phyloP scores from a whole-genome alignment of 768 basidiomycete genomes.

The Collybia mongolica region DNA sequence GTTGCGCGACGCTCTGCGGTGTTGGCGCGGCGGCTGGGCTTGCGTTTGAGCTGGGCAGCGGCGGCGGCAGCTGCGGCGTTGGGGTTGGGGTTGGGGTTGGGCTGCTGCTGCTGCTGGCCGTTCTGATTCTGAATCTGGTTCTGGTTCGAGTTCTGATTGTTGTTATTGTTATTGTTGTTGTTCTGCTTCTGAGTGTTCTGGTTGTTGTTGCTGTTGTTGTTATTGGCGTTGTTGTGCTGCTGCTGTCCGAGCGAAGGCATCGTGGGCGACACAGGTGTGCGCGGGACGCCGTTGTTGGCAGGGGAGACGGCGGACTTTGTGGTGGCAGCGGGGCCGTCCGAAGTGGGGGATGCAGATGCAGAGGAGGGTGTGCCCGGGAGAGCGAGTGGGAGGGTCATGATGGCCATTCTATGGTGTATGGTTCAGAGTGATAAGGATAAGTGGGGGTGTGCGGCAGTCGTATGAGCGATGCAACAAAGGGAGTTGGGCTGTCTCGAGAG shows the following conservation, averaged over 20 bases:
- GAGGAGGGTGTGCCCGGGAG: conserved; percentile 24
- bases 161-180: conserved; percentile 16
- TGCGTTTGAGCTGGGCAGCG: conserved; percentile 61
- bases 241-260: conserved; percentile 19
- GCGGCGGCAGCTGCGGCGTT: conserved; percentile 9
- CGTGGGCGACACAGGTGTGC: conserved; percentile 42
- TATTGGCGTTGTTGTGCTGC: conserved; percentile 11
- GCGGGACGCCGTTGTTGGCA: conserved; percentile 38
- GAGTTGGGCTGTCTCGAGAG: conserved; percentile 6
- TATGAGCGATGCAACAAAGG: conserved; percentile 5
- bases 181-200: background rate
- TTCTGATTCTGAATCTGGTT: conserved; percentile 9
- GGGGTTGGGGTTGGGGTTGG: conserved; percentile 12
- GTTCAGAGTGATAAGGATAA: conserved; percentile 11
- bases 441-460: conserved; percentile 5
- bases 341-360: conserved; percentile 17
- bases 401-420: conserved; percentile 28
- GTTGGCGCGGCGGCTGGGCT: conserved; percentile 87
- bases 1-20: conserved; percentile 95
- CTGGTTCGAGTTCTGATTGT: background rate
- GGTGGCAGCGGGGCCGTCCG: conserved; percentile 20
- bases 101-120: conserved; percentile 8
- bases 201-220: conserved; percentile 15
- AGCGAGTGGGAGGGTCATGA: conserved; percentile 33
- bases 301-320: conserved; percentile 39